These are phyloP conservation scores for Cardamine chenopodiifolia DNA, from an alignment of 345 rosid genomes.

Conservation along the genomic window DNA sequence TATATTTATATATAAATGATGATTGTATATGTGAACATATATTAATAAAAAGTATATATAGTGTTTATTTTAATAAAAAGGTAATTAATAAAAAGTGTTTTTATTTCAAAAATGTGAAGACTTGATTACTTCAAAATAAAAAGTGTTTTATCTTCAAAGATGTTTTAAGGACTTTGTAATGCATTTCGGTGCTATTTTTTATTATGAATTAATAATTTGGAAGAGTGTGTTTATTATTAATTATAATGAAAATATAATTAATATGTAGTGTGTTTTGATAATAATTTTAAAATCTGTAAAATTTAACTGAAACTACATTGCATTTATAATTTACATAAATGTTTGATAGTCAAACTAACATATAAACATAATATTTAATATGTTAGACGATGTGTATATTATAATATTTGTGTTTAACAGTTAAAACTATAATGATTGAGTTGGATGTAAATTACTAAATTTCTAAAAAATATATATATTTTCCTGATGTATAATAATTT, in stretches of 20 bases:
- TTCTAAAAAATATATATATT: too few relatives aligned
- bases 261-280: too few relatives aligned
- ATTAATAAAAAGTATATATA: background rate
- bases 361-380: background rate
- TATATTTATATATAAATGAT: conserved; percentile 20
- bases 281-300: too few relatives aligned
- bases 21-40: background rate
- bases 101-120: background rate
- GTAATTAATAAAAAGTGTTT: background rate
- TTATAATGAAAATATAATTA: background rate
- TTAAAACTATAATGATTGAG: background rate
- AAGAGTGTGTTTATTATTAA: background rate
- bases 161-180: background rate
- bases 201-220: background rate
- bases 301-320: background rate
- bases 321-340: background rate
- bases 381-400: too few relatives aligned
- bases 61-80: background rate
- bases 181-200: background rate
- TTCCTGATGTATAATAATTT: too few relatives aligned
- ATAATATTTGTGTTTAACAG: background rate
- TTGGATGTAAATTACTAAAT: background rate
- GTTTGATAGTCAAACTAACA: background rate
- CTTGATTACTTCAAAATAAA: background rate
- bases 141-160: background rate